Evolutionary conservation across 192 early-diverging fungal genomes (phyloP).

Genomic region (Gonapodya prolifera): DNA sequence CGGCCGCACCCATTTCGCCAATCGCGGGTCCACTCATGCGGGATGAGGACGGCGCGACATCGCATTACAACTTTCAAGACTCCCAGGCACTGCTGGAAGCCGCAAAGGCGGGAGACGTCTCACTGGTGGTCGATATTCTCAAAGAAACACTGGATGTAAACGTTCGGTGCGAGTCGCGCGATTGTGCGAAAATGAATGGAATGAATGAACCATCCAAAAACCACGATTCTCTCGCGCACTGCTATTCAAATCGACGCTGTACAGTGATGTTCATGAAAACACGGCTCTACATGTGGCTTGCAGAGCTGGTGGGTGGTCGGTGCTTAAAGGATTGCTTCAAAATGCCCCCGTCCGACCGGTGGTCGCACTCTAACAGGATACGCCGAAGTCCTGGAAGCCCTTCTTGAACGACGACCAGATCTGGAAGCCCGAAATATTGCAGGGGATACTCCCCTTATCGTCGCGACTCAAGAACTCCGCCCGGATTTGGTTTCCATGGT

Average conservation of each 20-base stretch:
- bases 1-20: neutral
- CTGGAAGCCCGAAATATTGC: slow-evolving; percentile 24
- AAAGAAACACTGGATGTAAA: neutral
- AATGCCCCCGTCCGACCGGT: neutral
- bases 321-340: neutral
- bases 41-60: neutral
- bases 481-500: slow-evolving; percentile 25
- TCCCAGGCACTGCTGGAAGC: neutral
- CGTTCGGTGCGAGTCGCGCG: too few relatives aligned
- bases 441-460: slow-evolving; percentile 39
- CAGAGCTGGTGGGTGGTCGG: slow-evolving; percentile 8
- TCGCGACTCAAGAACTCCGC: slow-evolving; percentile 16
- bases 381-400: slow-evolving; percentile 20
- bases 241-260: too few relatives aligned
- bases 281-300: slow-evolving; percentile 27
- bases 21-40: neutral
- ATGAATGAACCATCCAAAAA: neutral
- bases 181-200: neutral
- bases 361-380: too few relatives aligned
- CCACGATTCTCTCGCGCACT: neutral
- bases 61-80: neutral
- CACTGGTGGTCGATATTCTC: neutral
- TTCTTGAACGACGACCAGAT: slow-evolving; percentile 15
- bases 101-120: neutral
- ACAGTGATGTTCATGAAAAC: slow-evolving; percentile 26